These are phyloP conservation scores for Alternaria gaisen DNA, from an alignment of 2,329 filamentous ascomycete species.

Conservation along the genomic window DNA sequence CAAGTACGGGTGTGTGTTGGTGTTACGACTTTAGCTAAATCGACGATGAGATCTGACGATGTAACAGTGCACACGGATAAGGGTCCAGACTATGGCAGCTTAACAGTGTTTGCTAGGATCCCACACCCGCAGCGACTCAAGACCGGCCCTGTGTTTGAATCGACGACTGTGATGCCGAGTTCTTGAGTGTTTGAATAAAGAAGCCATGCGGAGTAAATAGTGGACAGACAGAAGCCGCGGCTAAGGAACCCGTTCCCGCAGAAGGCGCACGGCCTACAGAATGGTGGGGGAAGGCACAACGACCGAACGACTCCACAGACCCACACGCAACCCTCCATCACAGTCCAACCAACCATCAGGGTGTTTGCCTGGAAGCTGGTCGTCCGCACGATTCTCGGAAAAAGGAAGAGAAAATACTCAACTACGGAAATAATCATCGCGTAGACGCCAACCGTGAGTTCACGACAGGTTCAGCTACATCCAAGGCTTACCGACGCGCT, in stretches of 20 bases:
- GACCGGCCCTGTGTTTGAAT: background rate
- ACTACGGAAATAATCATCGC: background rate
- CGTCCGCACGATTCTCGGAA: background rate
- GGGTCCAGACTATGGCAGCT: background rate
- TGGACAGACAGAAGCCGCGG: slow-evolving; percentile 9
- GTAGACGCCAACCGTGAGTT: slow-evolving; percentile 2
- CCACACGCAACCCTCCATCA: slow-evolving; percentile 13
- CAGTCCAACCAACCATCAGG: slow-evolving; percentile 21
- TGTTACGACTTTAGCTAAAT: slow-evolving; percentile 3
- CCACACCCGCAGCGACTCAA: background rate
- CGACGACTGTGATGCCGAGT: background rate
- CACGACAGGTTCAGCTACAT: slow-evolving; percentile 11
- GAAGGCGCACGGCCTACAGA: slow-evolving; percentile 21
- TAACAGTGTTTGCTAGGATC: background rate
- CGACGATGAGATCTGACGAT: slow-evolving; percentile 12
- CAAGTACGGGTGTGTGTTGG: slow-evolving; percentile 16
- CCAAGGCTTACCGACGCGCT: slow-evolving; percentile 20
- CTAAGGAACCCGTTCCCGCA: slow-evolving; percentile 20
- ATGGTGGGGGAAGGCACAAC: slow-evolving; percentile 23
- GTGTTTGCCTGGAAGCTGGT: slow-evolving; percentile 18
- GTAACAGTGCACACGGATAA: slow-evolving; percentile 2
- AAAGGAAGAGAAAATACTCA: background rate
- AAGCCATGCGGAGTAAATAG: slow-evolving; percentile 3
- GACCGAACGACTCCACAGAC: slow-evolving; percentile 18
- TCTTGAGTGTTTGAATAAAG: background rate